phyloP scores from a whole-genome alignment of 441 rosid genomes.

The Dalechampia spathulata region DNA sequence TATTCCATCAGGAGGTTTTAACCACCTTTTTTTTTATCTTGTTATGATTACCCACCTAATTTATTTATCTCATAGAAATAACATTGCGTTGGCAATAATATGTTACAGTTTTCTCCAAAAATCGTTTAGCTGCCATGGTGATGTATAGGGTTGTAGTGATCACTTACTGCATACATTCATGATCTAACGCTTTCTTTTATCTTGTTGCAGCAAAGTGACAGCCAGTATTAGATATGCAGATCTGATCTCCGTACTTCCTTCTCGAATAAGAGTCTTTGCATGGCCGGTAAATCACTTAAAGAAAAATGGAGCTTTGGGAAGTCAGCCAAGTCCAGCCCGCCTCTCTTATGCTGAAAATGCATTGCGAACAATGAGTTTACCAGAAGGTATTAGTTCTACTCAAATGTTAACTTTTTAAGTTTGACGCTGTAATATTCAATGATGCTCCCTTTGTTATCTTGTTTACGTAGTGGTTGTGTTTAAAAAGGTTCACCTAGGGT shows the following conservation, averaged over 20 bases:
- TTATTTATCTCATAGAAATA: no score
- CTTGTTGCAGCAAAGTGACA: constrained; percentile 65
- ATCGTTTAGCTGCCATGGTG: background rate
- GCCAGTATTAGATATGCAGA: constrained; percentile 79
- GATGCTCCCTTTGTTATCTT: background rate
- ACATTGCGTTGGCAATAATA: no score
- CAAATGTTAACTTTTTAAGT: background rate
- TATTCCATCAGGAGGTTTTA: background rate
- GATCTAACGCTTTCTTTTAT: background rate
- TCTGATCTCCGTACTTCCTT: constrained; percentile 68
- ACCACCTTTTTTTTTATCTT: background rate
- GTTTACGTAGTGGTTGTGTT: no score
- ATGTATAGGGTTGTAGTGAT: background rate
- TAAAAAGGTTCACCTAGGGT: no score
- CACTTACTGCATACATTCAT: background rate
- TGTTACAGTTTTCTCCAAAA: no score
- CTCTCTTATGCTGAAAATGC: constrained; percentile 88
- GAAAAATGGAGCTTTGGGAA: constrained; percentile 36
- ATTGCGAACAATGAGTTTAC: constrained; percentile 64
- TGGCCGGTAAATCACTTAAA: constrained; percentile 69
- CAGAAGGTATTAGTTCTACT: constrained; percentile 52
- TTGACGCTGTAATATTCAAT: background rate
- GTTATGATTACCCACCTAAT: no score
- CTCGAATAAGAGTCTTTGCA: constrained; percentile 61
- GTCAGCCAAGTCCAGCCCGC: constrained; percentile 45